Evolutionary conservation across 2,329 filamentous ascomycete genomes (phyloP), one percentile per base, ranked within the genome.

Genomic region (Cladosporium oxysporum): DNA sequence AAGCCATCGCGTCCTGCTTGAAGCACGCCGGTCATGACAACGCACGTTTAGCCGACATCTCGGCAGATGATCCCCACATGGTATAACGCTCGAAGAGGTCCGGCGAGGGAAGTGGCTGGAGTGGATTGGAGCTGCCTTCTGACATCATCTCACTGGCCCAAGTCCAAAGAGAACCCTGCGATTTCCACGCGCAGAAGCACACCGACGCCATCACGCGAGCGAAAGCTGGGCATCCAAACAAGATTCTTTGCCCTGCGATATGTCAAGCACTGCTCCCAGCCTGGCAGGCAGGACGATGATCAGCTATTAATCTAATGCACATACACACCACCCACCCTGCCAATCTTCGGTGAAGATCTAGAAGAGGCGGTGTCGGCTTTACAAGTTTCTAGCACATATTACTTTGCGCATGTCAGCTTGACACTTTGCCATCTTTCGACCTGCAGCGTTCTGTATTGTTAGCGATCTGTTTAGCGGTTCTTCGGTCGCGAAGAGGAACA

Each of bases 191-290:
- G 58, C 58, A 29, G 16, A 31, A 60, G 58, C 58, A 60, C 58
- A 60, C 58, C 58, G 58, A 60, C 58, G 58, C 37, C 58, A 60
- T 60, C 41, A 41, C 58, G 10, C 14, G 52, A 16, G 52, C 33
- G 12, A 7, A 23, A 23, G 55, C 55, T 58, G 55, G 55, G 55
- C 55, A 58, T 58, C 8, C n/a, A 58, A 58, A 58, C 55, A 58
- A 58, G 55, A 58, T 58, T 58, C n/a, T 41, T 16, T 26, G 33
- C 55, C 55, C 3, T 21, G 55, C 21, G 31, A 58, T 18, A 58
- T 35, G n/a, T 41, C 33, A 1, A 58, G 29, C 55, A 41, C n/a
- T 35, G 52, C 52, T 29, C 18, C 10, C 41, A 47, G 41, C 41
- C 41, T 47, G n/a, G 41, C 41, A 47, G n/a, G 41, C n/a, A 47